These are phyloP conservation scores for Populus hybrid DNA, from an alignment of 441 rosid species.

Conservation along the genomic window DNA sequence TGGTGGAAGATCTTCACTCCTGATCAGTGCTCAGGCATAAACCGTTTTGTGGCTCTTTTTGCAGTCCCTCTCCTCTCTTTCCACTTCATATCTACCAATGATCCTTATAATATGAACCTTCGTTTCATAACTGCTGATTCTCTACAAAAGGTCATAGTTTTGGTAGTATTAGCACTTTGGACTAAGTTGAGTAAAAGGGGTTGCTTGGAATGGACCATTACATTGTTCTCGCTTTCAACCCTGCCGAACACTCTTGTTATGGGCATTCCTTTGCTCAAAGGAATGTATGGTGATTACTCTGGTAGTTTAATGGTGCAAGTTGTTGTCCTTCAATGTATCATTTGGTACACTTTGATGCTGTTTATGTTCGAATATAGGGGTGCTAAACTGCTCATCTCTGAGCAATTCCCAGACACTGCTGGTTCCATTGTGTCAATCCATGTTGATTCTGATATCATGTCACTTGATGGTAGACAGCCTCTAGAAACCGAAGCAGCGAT, in stretches of 20 bases:
- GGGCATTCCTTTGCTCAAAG: slow-evolving; percentile 75
- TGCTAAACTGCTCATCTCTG: slow-evolving; percentile 71
- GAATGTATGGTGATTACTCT: slow-evolving; percentile 65
- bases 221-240: slow-evolving; percentile 63
- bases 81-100: slow-evolving; percentile 59
- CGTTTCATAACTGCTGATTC: slow-evolving; percentile 72
- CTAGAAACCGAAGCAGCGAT: slow-evolving; percentile 92
- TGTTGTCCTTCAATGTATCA: slow-evolving; percentile 71
- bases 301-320: slow-evolving; percentile 75
- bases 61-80: slow-evolving; percentile 73
- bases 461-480: slow-evolving; percentile 85
- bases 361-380: slow-evolving; percentile 71
- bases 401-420: slow-evolving; percentile 93
- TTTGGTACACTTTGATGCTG: slow-evolving; percentile 74
- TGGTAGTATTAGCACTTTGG: slow-evolving; percentile 44
- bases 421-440: slow-evolving; percentile 91
- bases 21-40: slow-evolving; percentile 77
- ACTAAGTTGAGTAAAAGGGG: slow-evolving; percentile 42
- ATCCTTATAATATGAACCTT: slow-evolving; percentile 60
- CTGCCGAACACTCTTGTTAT: slow-evolving; percentile 76
- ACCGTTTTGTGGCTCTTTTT: slow-evolving; percentile 72
- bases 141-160: slow-evolving; percentile 56
- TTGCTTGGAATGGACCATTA: slow-evolving; percentile 65
- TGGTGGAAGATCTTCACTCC: slow-evolving; percentile 83
- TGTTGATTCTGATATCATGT: slow-evolving; percentile 91